Evolutionary conservation across 108 stramenopile genomes (phyloP).

Genomic region (Conticribra weissflogii): DNA sequence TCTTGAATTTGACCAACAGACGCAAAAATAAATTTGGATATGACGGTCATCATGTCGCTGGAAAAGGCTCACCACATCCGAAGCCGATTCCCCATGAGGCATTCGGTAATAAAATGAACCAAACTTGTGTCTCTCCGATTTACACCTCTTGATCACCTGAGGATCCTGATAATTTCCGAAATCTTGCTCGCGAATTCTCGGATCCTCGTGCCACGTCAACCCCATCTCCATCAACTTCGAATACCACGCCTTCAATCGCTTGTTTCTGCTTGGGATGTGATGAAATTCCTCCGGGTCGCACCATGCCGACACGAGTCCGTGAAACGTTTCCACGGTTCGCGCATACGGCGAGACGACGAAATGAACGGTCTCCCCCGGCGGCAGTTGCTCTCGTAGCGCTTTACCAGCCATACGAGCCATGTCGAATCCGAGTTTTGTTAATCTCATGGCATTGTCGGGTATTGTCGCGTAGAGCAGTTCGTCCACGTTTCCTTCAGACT

Average conservation of each 20-base stretch:
- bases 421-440: conserved; percentile 85
- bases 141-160: conserved; percentile 61
- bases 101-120: conserved; percentile 91
- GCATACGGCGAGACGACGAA: conserved; percentile 87
- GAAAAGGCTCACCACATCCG: conserved; percentile 63
- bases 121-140: conserved; percentile 77
- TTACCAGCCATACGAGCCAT: conserved; percentile 74
- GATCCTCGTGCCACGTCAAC: conserved; percentile 87
- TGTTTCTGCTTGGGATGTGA: conserved; percentile 51
- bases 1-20: no score
- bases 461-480: conserved; percentile 75
- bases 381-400: conserved; percentile 59
- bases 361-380: conserved; percentile 67
- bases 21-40: background rate
- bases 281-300: conserved; percentile 78
- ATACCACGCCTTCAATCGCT: conserved; percentile 81
- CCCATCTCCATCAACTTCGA: conserved; percentile 68
- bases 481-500: conserved; percentile 83
- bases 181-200: conserved; percentile 90
- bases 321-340: conserved; percentile 90
- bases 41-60: background rate
- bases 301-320: conserved; percentile 86
- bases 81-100: conserved; percentile 89
- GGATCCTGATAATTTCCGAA: conserved; percentile 81
- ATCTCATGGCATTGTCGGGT: conserved; percentile 84